Conservation (phyloP, 2,329 filamentous ascomycete genomes). For the Ophiostoma quercus region DNA sequence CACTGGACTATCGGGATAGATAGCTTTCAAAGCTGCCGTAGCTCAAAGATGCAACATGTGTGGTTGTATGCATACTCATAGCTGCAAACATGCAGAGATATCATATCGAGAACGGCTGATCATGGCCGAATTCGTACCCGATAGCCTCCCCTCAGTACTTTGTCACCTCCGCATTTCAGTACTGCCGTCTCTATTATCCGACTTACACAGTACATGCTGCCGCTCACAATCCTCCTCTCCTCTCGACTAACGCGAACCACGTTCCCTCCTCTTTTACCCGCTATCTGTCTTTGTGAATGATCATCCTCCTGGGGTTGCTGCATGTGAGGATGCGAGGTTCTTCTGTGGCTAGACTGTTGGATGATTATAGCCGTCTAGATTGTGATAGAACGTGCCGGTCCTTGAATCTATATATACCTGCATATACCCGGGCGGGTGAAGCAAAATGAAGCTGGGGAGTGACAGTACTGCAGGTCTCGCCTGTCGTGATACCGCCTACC, state of each 20-base stretch:
- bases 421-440: not conserved
- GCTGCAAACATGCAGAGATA: not conserved
- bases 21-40: not conserved
- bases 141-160: not conserved
- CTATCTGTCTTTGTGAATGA: conserved; percentile 5
- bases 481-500: not conserved
- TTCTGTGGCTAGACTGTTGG: not conserved
- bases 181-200: not conserved
- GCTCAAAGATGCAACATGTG: not conserved
- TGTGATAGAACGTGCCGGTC: not conserved
- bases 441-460: not conserved
- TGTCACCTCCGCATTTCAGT: not conserved
- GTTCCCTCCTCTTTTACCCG: not conserved
- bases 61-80: not conserved
- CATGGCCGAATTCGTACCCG: not conserved
- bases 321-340: conserved; percentile 6
- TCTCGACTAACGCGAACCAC: not conserved
- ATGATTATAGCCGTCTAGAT: not conserved
- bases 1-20: too few relatives aligned
- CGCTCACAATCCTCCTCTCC: not conserved
- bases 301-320: not conserved
- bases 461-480: not conserved
- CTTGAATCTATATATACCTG: not conserved
- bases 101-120: not conserved
- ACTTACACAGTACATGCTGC: not conserved